A percentile compares a stretch with the other conserved stretches of the same genome.
Evolutionary conservation across 768 basidiomycete genomes (phyloP).

Genomic region (Termitomyces sp.): DNA sequence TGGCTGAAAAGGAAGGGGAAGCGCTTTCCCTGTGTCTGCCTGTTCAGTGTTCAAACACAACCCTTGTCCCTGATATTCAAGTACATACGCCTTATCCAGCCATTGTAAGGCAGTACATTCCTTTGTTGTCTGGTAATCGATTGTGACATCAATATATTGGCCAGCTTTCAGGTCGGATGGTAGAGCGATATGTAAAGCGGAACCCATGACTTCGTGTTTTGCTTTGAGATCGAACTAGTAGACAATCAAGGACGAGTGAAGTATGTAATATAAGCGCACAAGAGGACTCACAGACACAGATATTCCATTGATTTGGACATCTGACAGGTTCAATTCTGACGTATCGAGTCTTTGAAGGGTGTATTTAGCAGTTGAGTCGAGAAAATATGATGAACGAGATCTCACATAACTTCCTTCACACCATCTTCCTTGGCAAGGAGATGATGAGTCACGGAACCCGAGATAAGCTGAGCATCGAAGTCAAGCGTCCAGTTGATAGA

Average conservation of each 20-base stretch:
- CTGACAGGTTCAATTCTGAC: conserved; percentile 56
- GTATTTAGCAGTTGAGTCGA: background rate
- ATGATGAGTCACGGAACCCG: conserved; percentile 63
- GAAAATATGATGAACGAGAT: background rate
- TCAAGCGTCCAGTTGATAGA: conserved; percentile 78
- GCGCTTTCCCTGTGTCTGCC: conserved; percentile 82
- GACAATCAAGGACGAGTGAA: background rate
- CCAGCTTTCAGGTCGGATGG: conserved; percentile 39
- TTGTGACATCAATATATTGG: conserved; percentile 47
- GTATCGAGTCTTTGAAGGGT: conserved; percentile 63
- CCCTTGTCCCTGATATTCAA: background rate
- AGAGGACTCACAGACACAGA: conserved; percentile 39
- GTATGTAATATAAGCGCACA: background rate
- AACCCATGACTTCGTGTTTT: conserved; percentile 73
- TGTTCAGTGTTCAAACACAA: background rate
- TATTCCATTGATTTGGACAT: conserved; percentile 50
- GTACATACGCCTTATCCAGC: conserved; percentile 71
- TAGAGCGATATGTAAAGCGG: conserved; percentile 63
- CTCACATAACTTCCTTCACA: conserved; percentile 59
- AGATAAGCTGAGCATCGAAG: conserved; percentile 47
- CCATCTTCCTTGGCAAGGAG: conserved; percentile 51
- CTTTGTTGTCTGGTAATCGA: conserved; percentile 72
- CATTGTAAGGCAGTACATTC: conserved; percentile 81
- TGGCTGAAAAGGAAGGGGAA: conserved; percentile 92
- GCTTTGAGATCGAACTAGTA: conserved; percentile 50